phyloP scores from a whole-genome alignment of 2,329 filamentous ascomycete genomes.

The Huntiella abstrusa region DNA sequence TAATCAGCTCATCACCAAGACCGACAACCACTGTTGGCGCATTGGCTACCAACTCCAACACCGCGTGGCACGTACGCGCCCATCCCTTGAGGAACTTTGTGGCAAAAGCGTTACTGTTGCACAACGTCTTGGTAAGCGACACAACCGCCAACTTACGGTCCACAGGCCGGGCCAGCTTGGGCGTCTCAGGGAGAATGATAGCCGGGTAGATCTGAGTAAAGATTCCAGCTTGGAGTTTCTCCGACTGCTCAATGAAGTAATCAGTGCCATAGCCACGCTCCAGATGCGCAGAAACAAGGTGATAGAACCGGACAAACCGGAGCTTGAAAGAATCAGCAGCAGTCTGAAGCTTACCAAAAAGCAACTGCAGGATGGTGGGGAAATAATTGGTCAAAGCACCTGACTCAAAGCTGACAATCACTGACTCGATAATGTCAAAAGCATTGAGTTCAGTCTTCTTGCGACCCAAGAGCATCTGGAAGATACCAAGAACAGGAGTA shows the following conservation, averaged over 20 bases:
- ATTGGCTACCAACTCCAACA: conserved; percentile 77
- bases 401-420: conserved; percentile 54
- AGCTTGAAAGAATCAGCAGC: conserved; percentile 60
- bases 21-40: conserved; percentile 50
- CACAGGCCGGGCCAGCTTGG: conserved; percentile 67
- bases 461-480: conserved; percentile 68
- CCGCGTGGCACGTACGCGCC: conserved; percentile 73
- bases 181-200: conserved; percentile 75
- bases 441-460: conserved; percentile 74
- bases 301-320: conserved; percentile 85
- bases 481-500: conserved; percentile 80
- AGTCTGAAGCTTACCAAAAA: conserved; percentile 59
- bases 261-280: conserved; percentile 77
- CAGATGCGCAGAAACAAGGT: conserved; percentile 62
- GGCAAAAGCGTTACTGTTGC: conserved; percentile 69
- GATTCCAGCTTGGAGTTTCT: conserved; percentile 58
- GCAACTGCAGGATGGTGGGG: conserved; percentile 56
- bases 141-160: conserved; percentile 90
- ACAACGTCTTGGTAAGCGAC: conserved; percentile 79
- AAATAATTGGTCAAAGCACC: conserved; percentile 57
- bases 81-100: conserved; percentile 74
- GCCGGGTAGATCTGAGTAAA: conserved; percentile 73
- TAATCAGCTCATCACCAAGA: conserved; percentile 54
- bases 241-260: conserved; percentile 74
- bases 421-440: conserved; percentile 75